Base-by-base conservation (phyloP, 352 stramenopile genomes). In the Phytophthora ohioensis region DNA sequence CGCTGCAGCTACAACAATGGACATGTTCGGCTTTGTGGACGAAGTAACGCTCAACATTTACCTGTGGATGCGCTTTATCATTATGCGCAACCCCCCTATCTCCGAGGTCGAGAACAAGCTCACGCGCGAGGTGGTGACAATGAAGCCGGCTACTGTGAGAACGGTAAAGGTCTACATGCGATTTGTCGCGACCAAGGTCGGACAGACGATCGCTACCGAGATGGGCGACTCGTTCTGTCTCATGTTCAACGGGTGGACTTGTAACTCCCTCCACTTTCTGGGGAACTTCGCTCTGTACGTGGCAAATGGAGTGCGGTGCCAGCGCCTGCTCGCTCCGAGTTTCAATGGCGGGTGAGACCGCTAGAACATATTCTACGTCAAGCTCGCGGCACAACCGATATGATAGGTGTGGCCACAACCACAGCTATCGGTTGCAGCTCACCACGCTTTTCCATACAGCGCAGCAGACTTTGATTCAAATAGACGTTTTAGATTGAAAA, bases 171-270 rank as follows among this genome's bases (percentile, higher is more conserved):
- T 34, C 34, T 34, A 13, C 6, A 34, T 51, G 45, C 45, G 15
- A n/a, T 51, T 12, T 51, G 45, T 34, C 6, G 8, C 15, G 2
- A 17, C 1, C 17, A 51, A 51, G 21, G n/a, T 31, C 15, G 46
- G 39, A 13, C 27, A 36, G 11, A 4, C 10, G 12, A 56, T 71
- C 21, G 32, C 62, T 1, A 46, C 2, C 4, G 43, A 68, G n/a
- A 52, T 69, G 46, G 41, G 38, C 5, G 56, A 69, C 15, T 65
- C 51, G 2, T 69, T 73, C 39, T 60, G 47, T 21, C 9, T 76
- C 3, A 69, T 72, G 12, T 72, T 67, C 15, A 27, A 53, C 13
- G 21, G 27, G 27, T 53, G 46, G 46, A 53, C 27, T 6, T 38
- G 46, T 4, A 36, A 58, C 52, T 47, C 49, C 45, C 30, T 76